These are phyloP conservation scores for Claviceps sp. DNA, from an alignment of 2,329 filamentous ascomycete species.

Conservation along the genomic window DNA sequence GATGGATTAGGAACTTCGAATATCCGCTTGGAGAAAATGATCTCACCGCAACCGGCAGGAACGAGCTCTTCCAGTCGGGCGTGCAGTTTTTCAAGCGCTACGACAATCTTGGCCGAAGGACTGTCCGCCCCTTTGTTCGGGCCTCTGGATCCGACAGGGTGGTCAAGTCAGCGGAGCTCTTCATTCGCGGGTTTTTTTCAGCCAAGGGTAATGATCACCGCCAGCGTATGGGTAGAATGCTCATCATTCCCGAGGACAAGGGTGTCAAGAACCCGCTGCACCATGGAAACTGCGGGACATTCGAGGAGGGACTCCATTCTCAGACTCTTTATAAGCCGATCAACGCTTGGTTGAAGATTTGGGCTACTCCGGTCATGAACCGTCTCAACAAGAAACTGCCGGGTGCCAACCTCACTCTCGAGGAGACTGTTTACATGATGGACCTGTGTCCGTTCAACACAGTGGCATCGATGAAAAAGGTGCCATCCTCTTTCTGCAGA, in stretches of 20 bases:
- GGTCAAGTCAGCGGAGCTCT: constrained; percentile 60
- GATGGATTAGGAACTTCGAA: constrained; percentile 57
- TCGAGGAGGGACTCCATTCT: constrained; percentile 46
- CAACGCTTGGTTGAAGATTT: constrained; percentile 44
- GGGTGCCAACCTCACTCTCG: constrained; percentile 48
- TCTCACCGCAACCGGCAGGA: constrained; percentile 52
- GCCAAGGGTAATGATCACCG: constrained; percentile 23
- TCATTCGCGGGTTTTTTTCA: constrained; percentile 57
- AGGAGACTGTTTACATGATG: constrained; percentile 63
- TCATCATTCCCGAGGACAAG: constrained; percentile 53
- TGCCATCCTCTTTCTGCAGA: constrained; percentile 56
- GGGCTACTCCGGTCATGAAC: constrained; percentile 52
- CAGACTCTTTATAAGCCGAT: constrained; percentile 37
- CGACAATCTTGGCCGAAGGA: constrained; percentile 36
- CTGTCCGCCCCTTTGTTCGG: constrained; percentile 55
- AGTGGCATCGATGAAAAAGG: constrained; percentile 41
- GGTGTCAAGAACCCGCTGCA: constrained; percentile 71
- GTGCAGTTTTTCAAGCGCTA: constrained; percentile 66
- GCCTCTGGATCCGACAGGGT: constrained; percentile 58
- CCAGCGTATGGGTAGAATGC: constrained; percentile 38
- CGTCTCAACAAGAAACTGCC: constrained; percentile 57
- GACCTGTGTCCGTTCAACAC: constrained; percentile 80
- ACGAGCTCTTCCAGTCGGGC: constrained; percentile 62
- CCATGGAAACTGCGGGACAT: constrained; percentile 56
- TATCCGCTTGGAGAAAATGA: constrained; percentile 60